A percentile compares a stretch with the other conserved stretches of the same genome.
Conservation (phyloP, 306 rosid genomes). For the Alnus rubra region DNA sequence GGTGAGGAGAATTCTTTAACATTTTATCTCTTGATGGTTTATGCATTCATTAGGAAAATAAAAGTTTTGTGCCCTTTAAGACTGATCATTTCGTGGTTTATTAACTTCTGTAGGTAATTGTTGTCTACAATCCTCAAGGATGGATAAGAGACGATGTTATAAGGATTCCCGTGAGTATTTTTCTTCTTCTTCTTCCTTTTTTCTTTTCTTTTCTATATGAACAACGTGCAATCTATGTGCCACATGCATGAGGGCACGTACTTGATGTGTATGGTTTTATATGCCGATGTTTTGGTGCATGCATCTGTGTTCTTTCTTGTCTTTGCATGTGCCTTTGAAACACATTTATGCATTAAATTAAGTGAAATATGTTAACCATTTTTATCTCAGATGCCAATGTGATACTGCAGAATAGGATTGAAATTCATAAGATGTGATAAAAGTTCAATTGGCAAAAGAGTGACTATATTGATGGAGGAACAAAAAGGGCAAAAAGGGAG, state of each 20-base stretch:
- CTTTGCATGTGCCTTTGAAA: background rate
- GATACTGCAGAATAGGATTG: background rate
- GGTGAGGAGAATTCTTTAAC: slow-evolving; percentile 33
- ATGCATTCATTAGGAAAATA: background rate
- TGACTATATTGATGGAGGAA: background rate
- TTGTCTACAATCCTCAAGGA: slow-evolving; percentile 59
- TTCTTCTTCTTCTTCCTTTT: slow-evolving; percentile 12
- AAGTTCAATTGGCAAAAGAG: background rate
- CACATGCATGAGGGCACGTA: background rate
- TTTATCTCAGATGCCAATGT: background rate
- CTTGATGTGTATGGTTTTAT: background rate
- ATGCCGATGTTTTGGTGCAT: background rate
- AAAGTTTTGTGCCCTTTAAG: slow-evolving; percentile 9
- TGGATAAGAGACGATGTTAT: slow-evolving; percentile 54
- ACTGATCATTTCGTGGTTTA: background rate
- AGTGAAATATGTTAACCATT: background rate
- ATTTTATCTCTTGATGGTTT: slow-evolving; percentile 9
- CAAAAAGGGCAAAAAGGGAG: background rate
- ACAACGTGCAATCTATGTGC: slow-evolving; percentile 1
- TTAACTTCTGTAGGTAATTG: slow-evolving; percentile 36
- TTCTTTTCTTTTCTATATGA: background rate
- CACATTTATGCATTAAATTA: background rate
- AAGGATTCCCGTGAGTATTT: slow-evolving; percentile 48
- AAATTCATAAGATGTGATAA: background rate
- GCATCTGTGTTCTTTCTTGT: background rate